Evolutionary conservation across 768 basidiomycete genomes (phyloP).

Genomic region (Mrakia hoshinonis): DNA sequence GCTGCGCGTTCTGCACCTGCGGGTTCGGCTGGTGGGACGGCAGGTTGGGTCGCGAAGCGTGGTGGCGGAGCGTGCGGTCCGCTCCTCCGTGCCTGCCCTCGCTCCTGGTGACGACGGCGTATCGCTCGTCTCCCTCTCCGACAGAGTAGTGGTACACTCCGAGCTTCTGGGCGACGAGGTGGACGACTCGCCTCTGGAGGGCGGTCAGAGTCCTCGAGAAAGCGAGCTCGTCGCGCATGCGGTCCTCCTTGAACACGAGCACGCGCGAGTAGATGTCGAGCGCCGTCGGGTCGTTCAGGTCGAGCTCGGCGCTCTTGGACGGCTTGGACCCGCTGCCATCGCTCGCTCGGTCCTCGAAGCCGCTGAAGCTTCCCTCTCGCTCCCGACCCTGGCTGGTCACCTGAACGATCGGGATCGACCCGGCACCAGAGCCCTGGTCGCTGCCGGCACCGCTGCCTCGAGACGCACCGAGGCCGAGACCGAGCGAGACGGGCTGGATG

Average conservation of each 20-base stretch:
- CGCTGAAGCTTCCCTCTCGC: constrained; percentile 12
- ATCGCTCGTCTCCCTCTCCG: constrained; percentile 84
- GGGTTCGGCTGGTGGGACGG: constrained; percentile 43
- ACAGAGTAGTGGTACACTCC: constrained; percentile 90
- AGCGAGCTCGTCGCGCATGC: constrained; percentile 92
- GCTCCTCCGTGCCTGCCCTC: constrained; percentile 51
- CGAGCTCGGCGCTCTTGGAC: constrained; percentile 56
- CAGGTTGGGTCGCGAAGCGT: constrained; percentile 22
- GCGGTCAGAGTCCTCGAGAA: constrained; percentile 80
- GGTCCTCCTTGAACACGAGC: constrained; percentile 92
- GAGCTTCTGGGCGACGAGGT: constrained; percentile 91
- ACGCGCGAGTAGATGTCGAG: constrained; percentile 96
- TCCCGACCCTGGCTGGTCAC: constrained; percentile 12
- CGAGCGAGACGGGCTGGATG: constrained; percentile 29
- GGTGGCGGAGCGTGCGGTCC: constrained; percentile 22
- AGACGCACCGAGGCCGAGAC: constrained; percentile 21
- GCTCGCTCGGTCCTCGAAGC: constrained; percentile 6
- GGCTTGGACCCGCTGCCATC: constrained; percentile 2
- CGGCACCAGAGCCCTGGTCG: neutral
- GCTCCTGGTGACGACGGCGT: constrained; percentile 86
- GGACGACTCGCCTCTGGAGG: constrained; percentile 83
- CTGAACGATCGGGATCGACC: constrained; percentile 25
- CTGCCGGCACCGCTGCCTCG: neutral
- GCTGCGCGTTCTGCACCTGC: constrained; percentile 28
- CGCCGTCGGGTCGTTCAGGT: constrained; percentile 90